Evolutionary conservation across 805 yeast species (phyloP), one percentile per base, ranked within the genome.

Genomic region (Ogataea nitratoaversa): DNA sequence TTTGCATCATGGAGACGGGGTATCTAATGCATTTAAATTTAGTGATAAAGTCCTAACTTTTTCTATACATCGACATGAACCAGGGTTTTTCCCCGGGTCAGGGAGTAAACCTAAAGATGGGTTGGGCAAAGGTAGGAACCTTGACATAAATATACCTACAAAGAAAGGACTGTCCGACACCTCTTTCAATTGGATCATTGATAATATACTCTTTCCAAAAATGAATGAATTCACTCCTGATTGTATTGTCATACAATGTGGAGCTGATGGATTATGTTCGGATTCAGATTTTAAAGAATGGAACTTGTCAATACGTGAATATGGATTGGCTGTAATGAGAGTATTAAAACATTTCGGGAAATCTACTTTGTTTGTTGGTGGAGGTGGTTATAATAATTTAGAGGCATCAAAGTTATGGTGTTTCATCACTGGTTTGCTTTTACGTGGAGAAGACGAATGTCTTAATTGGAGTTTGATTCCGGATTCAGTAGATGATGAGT

Each of bases 1-100:
- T 57, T 57, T 84, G 7, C 95, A 84, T 56, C 90, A 84, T 58
- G 90, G 91, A 0, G 90, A 84, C 57, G 95, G 89, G 0, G 91
- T 84, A 5, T 82, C 81, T 37, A 63, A 66, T 2, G 87, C 88
- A 0, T 84, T 82, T 59, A 61, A 67, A 44, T 68, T 62, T 43
- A 73, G 83, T 1, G 65, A 68, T 30, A 72, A 70, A 24, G 84
- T 84, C 0, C 57, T 73, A 37, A 79, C 85, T 1, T 63, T 81
- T 17, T 82, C 89, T 1, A 44, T 83, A 2, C 95, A 84, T 59
- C 54, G 84, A 23, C 67, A 60, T 46, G 91, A 80, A 40, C 40
- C 69, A 2, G 89, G 88, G 0, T 84, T 84, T 53, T 84, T 72
- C 48, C 93, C 93, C 0, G 87, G 89, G 1, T 72, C 88, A 0